phyloP scores from a whole-genome alignment of 805 yeast species.

The Yamadazyma takamatsuzukensis region DNA sequence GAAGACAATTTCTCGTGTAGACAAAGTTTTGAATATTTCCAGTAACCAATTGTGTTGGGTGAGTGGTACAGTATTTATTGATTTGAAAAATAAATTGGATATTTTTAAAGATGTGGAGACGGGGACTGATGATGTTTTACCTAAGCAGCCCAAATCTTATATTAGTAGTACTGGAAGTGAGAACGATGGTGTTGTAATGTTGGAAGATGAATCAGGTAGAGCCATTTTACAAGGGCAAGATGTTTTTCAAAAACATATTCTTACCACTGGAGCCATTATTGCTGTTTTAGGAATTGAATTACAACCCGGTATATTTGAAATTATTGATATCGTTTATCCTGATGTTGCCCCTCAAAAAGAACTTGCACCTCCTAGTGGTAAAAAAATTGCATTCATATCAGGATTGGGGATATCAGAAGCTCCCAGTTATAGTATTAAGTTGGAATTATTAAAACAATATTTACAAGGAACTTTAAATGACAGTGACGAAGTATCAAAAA shows the following conservation, averaged over 20 bases:
- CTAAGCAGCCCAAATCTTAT: conserved; percentile 30
- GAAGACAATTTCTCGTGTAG: conserved; percentile 26
- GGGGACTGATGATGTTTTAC: conserved; percentile 49
- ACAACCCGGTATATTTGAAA: conserved; percentile 77
- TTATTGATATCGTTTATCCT: conserved; percentile 77
- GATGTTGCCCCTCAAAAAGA: conserved; percentile 54
- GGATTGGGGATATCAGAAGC: conserved; percentile 62
- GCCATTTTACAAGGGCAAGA: conserved; percentile 64
- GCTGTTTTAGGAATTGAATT: conserved; percentile 86
- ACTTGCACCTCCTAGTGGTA: conserved; percentile 16
- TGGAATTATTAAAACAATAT: conserved; percentile 64
- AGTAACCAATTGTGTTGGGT: conserved; percentile 71
- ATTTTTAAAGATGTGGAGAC: conserved; percentile 76
- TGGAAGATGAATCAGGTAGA: conserved; percentile 94
- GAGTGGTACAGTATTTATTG: conserved; percentile 81
- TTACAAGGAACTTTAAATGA: conserved; percentile 40
- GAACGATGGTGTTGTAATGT: conserved; percentile 46
- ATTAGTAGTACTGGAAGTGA: conserved; percentile 8
- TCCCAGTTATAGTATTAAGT: conserved; percentile 38
- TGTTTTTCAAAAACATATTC: conserved; percentile 47
- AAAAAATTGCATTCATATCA: conserved; percentile 67
- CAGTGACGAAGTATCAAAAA: conserved; percentile 19
- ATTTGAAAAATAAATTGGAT: conserved; percentile 81
- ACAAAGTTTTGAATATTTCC: conserved; percentile 55
- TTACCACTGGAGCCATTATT: conserved; percentile 87